Percentiles rank a stretch among this genome's conserved stretches.
phyloP scores from a whole-genome alignment of 768 basidiomycete species.

The Cantharellus anzutake region DNA sequence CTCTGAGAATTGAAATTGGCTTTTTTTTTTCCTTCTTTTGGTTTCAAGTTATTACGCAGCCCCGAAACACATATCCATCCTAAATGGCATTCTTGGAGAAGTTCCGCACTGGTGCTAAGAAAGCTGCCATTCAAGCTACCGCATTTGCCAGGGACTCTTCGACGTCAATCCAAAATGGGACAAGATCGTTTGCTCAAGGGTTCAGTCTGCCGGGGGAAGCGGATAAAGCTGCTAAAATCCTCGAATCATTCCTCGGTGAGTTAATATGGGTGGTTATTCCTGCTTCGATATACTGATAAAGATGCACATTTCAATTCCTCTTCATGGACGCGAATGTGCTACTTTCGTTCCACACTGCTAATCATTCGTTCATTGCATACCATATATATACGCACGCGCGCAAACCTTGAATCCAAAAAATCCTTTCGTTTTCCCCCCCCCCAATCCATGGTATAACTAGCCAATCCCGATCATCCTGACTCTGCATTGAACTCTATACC shows the following conservation, averaged over 20 bases:
- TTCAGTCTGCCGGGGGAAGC: conserved; percentile 87
- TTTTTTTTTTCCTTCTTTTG: too few relatives aligned
- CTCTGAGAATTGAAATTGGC: too few relatives aligned
- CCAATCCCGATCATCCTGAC: conserved; percentile 70
- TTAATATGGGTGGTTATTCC: not conserved
- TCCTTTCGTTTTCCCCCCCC: too few relatives aligned
- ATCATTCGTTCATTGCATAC: not conserved
- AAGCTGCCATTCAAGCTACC: conserved; percentile 64
- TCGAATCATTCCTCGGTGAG: conserved; percentile 78
- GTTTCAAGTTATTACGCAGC: too few relatives aligned
- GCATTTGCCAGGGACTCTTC: conserved; percentile 51
- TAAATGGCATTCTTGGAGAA: conserved; percentile 27
- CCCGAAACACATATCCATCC: not conserved
- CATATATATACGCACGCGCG: not conserved
- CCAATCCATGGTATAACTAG: conserved; percentile 20
- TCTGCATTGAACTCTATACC: conserved; percentile 90
- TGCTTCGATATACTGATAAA: conserved; percentile 1
- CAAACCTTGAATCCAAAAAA: too few relatives aligned
- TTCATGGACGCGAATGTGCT: not conserved
- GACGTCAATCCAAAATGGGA: conserved; percentile 51
- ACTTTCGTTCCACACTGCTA: not conserved
- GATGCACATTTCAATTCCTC: not conserved
- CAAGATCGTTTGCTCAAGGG: conserved; percentile 59
- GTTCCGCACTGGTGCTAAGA: conserved; percentile 60
- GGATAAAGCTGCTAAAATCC: conserved; percentile 82